Evolutionary conservation across 306 rosid genomes (phyloP).

Genomic region (Cucumis cinereus): DNA sequence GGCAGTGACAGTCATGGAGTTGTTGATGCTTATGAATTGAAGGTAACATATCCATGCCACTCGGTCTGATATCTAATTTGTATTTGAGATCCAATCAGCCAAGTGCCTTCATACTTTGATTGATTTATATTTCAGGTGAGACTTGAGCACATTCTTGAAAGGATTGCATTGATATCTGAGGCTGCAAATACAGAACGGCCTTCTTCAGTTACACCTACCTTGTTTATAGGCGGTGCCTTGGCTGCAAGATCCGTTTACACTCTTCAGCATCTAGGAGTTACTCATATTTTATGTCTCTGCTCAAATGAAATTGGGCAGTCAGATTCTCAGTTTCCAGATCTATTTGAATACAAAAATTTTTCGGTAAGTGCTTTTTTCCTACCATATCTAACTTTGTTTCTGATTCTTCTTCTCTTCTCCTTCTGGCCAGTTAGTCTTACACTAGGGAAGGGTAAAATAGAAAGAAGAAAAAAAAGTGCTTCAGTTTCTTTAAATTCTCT

Average conservation of each 20-base stretch:
- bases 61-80: neutral
- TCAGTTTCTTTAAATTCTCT: neutral
- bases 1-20: conserved; percentile 67
- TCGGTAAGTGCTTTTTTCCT: conserved; percentile 39
- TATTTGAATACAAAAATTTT: conserved; percentile 59
- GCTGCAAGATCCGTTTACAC: conserved; percentile 92
- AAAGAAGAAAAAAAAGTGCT: neutral
- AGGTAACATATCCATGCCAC: conserved; percentile 28
- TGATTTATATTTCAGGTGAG: conserved; percentile 51
- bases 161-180: conserved; percentile 78
- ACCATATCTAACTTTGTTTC: neutral
- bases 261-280: conserved; percentile 63
- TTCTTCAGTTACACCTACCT: conserved; percentile 44
- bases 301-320: conserved; percentile 92
- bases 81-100: neutral
- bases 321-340: conserved; percentile 83
- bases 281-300: conserved; percentile 81
- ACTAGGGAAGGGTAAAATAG: neutral
- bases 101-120: neutral
- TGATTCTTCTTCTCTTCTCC: neutral
- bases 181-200: conserved; percentile 95
- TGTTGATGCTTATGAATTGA: conserved; percentile 88
- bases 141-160: conserved; percentile 92
- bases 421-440: neutral
- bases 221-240: conserved; percentile 83